phyloP scores from a whole-genome alignment of 2,329 filamentous ascomycete species.

The Sporothrix variecibatus region DNA sequence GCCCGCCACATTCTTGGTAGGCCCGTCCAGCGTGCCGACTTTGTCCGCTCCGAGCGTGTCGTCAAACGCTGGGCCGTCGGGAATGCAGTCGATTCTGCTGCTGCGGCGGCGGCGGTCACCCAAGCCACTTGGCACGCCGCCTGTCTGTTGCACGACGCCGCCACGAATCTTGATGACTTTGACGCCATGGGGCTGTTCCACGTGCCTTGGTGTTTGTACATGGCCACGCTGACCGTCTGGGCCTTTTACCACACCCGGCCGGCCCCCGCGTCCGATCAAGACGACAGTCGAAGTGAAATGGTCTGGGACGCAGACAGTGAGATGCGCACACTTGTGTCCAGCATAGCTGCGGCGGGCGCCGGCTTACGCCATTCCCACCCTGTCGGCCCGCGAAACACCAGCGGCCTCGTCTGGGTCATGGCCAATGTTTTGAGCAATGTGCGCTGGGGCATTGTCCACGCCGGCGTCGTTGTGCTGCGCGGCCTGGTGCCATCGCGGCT shows the following conservation, averaged over 20 bases:
- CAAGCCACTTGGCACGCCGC: constrained; percentile 28
- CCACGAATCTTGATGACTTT: constrained; percentile 14
- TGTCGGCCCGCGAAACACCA: neutral
- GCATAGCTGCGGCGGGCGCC: constrained; percentile 15
- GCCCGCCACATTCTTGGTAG: constrained; percentile 30
- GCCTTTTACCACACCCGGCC: constrained; percentile 28
- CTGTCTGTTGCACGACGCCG: constrained; percentile 25
- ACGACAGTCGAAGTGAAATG: constrained; percentile 25
- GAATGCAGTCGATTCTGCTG: too few species aligned
- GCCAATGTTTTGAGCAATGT: constrained; percentile 29
- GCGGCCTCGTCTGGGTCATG: constrained; percentile 31
- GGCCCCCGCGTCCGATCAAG: neutral
- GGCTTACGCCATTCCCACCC: neutral
- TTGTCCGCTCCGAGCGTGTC: constrained; percentile 28
- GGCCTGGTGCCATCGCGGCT: constrained; percentile 28
- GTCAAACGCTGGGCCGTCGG: constrained; percentile 28
- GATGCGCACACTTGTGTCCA: constrained; percentile 24
- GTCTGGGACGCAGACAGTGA: constrained; percentile 29
- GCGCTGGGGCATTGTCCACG: constrained; percentile 31
- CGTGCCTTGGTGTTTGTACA: constrained; percentile 31
- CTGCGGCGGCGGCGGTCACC: neutral
- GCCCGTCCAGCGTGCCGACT: constrained; percentile 29
- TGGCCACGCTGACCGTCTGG: constrained; percentile 30
- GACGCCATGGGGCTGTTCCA: constrained; percentile 30
- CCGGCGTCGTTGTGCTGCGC: constrained; percentile 28